A percentile compares a stretch with the other conserved stretches of the same genome.
Evolutionary conservation across 1,139 yeast species (phyloP).

Genomic region (Sugiyamaella sp.): DNA sequence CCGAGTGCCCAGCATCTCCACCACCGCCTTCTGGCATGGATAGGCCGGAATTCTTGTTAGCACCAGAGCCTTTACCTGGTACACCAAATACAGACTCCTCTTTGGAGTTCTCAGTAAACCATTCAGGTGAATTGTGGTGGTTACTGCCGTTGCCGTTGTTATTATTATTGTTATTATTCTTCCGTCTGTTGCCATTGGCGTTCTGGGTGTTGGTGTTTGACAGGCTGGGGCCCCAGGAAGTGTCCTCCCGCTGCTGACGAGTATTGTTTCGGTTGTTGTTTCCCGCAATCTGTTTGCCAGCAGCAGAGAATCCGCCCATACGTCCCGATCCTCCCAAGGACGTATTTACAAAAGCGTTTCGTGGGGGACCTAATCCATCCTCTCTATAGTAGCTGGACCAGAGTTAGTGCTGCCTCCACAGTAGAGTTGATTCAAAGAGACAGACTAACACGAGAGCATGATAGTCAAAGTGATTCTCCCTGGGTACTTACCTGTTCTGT

Average conservation of each 20-base stretch:
- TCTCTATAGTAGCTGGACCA: conserved; percentile 12
- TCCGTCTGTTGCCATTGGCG: conserved; percentile 10
- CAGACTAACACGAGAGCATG: no score
- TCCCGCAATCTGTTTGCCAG: conserved; percentile 1
- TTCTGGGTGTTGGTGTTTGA: conserved; percentile 7
- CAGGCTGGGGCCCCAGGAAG: conserved; percentile 15
- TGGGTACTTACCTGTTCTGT: conserved; percentile 3
- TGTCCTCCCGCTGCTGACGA: conserved; percentile 16
- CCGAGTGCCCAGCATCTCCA: conserved; percentile 28
- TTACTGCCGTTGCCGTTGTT: conserved; percentile 12
- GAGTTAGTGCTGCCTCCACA: conserved; percentile 1
- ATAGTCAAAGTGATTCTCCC: no score
- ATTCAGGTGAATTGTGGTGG: conserved; percentile 10
- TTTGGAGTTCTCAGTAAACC: conserved; percentile 16
- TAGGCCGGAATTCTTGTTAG: not conserved
- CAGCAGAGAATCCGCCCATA: conserved; percentile 14
- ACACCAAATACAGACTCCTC: not conserved
- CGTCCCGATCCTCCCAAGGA: conserved; percentile 12
- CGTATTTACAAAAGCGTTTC: conserved; percentile 18
- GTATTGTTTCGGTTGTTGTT: conserved; percentile 1
- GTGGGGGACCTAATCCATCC: conserved; percentile 22
- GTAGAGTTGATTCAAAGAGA: no score
- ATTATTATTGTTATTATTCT: conserved; percentile 18
- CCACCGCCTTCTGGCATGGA: conserved; percentile 15
- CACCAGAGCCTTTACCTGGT: conserved; percentile 15